A percentile compares a stretch with the other conserved stretches of the same genome.
Evolutionary conservation across 208 protist species (phyloP).

Genomic region (Phytomonas serpens): DNA sequence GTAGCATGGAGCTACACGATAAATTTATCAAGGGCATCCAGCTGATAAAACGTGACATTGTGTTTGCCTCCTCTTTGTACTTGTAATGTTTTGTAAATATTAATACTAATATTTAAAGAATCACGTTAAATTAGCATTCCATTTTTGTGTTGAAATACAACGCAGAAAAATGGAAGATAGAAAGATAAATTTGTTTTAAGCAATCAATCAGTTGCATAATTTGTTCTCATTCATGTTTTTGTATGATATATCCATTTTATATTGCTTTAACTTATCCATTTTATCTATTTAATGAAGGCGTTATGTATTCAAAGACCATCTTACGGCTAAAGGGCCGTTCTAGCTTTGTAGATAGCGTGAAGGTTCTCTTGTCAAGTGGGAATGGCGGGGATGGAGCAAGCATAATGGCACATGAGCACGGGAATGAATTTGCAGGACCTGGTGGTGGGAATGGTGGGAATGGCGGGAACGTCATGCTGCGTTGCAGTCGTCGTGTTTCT

Average conservation of each 20-base stretch:
- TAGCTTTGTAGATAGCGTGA: slow-evolving; percentile 61
- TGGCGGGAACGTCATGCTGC: slow-evolving; percentile 77
- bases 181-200: slow-evolving; percentile 8
- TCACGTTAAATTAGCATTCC: slow-evolving; percentile 1
- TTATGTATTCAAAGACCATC: slow-evolving; percentile 8
- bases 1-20: slow-evolving; percentile 95
- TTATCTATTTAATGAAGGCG: slow-evolving; percentile 7
- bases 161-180: background rate
- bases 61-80: slow-evolving; percentile 98
- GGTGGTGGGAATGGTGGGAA: slow-evolving; percentile 87
- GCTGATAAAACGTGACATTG: slow-evolving; percentile 98
- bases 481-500: slow-evolving; percentile 26
- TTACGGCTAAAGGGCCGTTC: slow-evolving; percentile 8
- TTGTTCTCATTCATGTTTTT: slow-evolving; percentile 10
- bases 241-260: slow-evolving; percentile 5
- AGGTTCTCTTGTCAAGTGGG: slow-evolving; percentile 78
- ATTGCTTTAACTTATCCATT: background rate
- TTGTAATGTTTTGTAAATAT: slow-evolving; percentile 44
- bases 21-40: slow-evolving; percentile 97
- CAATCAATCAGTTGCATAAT: slow-evolving; percentile 11
- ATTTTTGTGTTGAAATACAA: slow-evolving; percentile 6
- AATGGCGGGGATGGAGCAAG: slow-evolving; percentile 80
- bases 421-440: slow-evolving; percentile 87
- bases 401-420: slow-evolving; percentile 82
- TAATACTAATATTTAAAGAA: slow-evolving; percentile 6